phyloP scores from a whole-genome alignment of 176 grass and related monocot genomes.

The Triticum urartu region DNA sequence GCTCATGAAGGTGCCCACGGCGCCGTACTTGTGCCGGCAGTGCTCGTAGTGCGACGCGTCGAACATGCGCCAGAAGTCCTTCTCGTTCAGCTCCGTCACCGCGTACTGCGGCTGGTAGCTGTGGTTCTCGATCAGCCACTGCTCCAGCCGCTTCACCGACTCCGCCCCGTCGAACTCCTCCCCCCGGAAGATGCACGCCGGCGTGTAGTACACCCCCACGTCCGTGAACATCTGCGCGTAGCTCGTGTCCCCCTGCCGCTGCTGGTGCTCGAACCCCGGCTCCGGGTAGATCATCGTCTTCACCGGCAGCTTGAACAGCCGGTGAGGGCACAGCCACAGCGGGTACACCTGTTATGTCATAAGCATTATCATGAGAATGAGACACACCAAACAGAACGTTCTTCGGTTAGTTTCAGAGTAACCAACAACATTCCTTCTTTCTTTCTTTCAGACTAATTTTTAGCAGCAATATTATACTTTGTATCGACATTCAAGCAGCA shows the following conservation, averaged over 20 bases:
- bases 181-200: conserved; percentile 56
- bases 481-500: too few relatives aligned
- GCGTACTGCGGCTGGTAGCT: conserved; percentile 98
- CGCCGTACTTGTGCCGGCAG: conserved; percentile 70
- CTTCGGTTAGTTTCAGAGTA: neutral
- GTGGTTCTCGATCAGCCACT: conserved; percentile 94
- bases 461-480: too few relatives aligned
- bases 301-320: conserved; percentile 86
- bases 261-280: conserved; percentile 80
- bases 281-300: conserved; percentile 93
- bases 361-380: too few relatives aligned
- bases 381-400: neutral
- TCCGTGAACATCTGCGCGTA: conserved; percentile 94
- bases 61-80: conserved; percentile 99
- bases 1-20: conserved; percentile 90
- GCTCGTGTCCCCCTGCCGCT: conserved; percentile 84
- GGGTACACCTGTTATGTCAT: conserved; percentile 61
- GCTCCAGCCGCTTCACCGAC: conserved; percentile 65
- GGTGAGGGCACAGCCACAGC: conserved; percentile 89
- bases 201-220: conserved; percentile 78
- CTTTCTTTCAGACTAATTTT: neutral
- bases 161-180: conserved; percentile 73
- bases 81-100: conserved; percentile 88
- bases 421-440: neutral
- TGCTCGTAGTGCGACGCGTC: conserved; percentile 87